Evolutionary conservation across 1,284 basidiomycete genomes (phyloP), one percentile per base, ranked within the genome.

Genomic region (Tylopilus orsonianus): DNA sequence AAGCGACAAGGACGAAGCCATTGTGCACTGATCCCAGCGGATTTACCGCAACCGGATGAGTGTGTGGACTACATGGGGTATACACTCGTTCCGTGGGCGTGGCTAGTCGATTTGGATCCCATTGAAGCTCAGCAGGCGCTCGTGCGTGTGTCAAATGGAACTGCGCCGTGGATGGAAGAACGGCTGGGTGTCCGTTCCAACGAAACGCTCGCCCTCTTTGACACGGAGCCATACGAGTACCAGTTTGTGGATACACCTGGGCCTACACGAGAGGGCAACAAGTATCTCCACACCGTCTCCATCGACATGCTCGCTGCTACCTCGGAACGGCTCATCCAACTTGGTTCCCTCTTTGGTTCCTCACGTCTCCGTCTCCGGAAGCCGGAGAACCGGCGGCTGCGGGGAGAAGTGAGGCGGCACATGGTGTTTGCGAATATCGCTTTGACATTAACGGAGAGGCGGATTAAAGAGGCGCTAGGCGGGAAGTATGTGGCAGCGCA

Each of bases 271-370:
- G 26, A 47, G 14, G 56, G 52, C 0, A 39, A 46, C 30, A 78
- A 74, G 50, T 88, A 78, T 63, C 50, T 55, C 8, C 65, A 74
- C 38, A 59, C 67, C 22, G 58, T 85, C 1, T 2, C 20, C 4
- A 59, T 65, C 10, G 58, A 56, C 3, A 27, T 8, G 14, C 60
- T 65, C 23, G 49, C 46, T 0, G 40, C 18, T 0, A 42, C 35
- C 2, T 35, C 60, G 0, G 69, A 78, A 44, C 75, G 72, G 1
- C 72, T 87, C 19, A 58, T 89, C 16, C 78, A 82, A 51, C 59
- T 88, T 10, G 86, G 86, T 7, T 80, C 83, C 0, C 73, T 88
- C 3, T 87, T 87, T 64, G 85, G 84, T 4, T 81, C 83, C 2
- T 80, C 81, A 2, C 77, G 87, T 6, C 68, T 89, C 5, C 74